Base-by-base conservation (phyloP, 2,329 filamentous ascomycete genomes). In the Aspergillus udagawae region DNA sequence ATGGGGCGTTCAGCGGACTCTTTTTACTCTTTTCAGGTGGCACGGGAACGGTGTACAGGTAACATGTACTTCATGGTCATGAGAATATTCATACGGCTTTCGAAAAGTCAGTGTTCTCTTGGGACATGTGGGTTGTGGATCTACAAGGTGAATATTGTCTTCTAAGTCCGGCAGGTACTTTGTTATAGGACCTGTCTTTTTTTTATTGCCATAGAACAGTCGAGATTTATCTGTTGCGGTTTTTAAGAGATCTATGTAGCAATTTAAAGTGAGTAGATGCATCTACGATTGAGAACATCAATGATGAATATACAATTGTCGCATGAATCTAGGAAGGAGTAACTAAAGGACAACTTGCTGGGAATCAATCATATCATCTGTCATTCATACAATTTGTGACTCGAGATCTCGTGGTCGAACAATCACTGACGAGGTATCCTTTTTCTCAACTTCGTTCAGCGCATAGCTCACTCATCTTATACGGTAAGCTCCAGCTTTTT, bases 1-100 rank as follows among this genome's bases (percentile, higher is more conserved):
- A 56, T 51, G 55, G 52, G 63, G 63, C 61, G 64, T 66, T 65
- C 28, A 52, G 53, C 42, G 54, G 52, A 38, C 41, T 14, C 23
- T 56, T 38, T 28, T 51, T 41, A 51, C 53, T 54, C 55, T 44
- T 51, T 23, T 14, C 44, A 27, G 25, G 20, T 47, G 20, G 3
- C 10, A 47, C 21, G 20, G 42, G 10, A 10, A 45, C 44, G 44
- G 44, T 47, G 44, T 47, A 23, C 44, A 47, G 44, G 44, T 23
- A 21, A 3, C 42, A 17, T 45, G 21, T 17, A 47, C 23, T 27
- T 47, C 21, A 23, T 45, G 42, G 23, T 47, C 14, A 27, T 47
- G 44, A 23, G 44, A 35, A 23, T 23, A 17, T 47, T 5, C 44
- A 4, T 12, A 23, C 10, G 44, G 10, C 21, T 23, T 47, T 47